Percentiles rank a stretch among this genome's conserved stretches.
phyloP scores from a whole-genome alignment of 2,329 filamentous ascomycete species.

The Aspergillus fumigatus region DNA sequence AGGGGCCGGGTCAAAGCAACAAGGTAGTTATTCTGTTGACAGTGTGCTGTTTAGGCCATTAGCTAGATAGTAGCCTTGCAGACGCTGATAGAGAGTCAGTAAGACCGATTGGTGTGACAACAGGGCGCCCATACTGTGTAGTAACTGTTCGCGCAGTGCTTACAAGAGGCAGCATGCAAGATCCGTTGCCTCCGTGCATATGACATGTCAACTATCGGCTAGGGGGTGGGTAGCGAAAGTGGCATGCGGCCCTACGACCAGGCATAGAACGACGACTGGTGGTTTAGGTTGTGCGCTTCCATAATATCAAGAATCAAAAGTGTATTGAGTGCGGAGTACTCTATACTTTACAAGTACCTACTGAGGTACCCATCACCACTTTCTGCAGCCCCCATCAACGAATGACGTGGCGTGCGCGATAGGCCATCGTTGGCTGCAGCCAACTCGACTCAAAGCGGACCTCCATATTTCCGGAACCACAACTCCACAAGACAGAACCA shows the following conservation, averaged over 20 bases:
- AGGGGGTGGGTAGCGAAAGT: constrained; percentile 9
- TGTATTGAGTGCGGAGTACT: background rate
- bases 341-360: no score
- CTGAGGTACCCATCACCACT: background rate
- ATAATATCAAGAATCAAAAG: background rate
- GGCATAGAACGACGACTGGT: background rate
- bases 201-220: constrained; percentile 26
- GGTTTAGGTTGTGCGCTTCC: background rate
- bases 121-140: background rate
- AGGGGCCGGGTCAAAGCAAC: background rate
- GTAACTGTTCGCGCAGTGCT: background rate
- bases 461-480: background rate
- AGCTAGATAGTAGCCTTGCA: background rate
- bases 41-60: background rate
- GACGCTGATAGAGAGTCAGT: background rate
- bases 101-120: background rate
- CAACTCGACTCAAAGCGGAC: background rate
- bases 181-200: constrained; percentile 25
- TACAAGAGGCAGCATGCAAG: constrained; percentile 11
- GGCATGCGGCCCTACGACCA: constrained; percentile 8
- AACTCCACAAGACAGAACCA: no score
- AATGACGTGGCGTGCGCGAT: background rate
- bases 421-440: background rate
- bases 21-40: background rate
- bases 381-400: background rate